Evolutionary conservation across 2,329 filamentous ascomycete genomes (phyloP).

Genomic region (Chaetomiaceae sp.): DNA sequence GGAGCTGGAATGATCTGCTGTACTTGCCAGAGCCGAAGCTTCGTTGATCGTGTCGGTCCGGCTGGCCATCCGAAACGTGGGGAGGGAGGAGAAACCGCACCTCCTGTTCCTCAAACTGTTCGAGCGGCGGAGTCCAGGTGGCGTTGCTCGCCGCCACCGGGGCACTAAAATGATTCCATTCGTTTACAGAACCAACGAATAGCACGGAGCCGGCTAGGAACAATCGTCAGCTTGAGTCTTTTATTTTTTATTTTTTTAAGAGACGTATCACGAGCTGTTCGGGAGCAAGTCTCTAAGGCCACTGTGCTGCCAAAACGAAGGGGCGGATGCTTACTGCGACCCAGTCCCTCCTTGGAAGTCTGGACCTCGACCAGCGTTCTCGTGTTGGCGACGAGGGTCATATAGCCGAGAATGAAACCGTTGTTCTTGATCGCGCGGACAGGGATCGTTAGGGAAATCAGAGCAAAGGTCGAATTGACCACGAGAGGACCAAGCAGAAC

Average conservation of each 20-base stretch:
- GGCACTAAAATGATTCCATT: conserved; percentile 59
- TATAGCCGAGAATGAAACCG: conserved; percentile 69
- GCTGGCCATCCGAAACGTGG: conserved; percentile 32
- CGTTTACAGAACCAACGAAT: conserved; percentile 61
- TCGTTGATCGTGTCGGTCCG: conserved; percentile 46
- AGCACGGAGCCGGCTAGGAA: conserved; percentile 67
- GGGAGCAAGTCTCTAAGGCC: no score
- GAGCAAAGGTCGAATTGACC: conserved; percentile 66
- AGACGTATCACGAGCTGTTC: no score
- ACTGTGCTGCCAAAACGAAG: no score
- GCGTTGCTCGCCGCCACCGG: conserved; percentile 42
- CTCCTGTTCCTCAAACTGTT: conserved; percentile 37
- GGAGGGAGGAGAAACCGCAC: conserved; percentile 62
- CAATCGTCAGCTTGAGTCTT: no score
- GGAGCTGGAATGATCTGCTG: conserved; percentile 53
- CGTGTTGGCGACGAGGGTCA: conserved; percentile 73
- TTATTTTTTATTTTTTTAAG: no score
- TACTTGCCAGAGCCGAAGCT: conserved; percentile 39
- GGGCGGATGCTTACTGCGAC: no score
- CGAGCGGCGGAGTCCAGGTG: conserved; percentile 36
- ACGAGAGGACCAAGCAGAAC: conserved; percentile 73
- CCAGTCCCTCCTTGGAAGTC: conserved; percentile 63
- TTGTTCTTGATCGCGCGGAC: conserved; percentile 62
- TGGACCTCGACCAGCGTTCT: conserved; percentile 58
- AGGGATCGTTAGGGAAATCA: conserved; percentile 77